phyloP scores from a whole-genome alignment of 129 eudicot genomes.

The Gnaphalium uliginosum region DNA sequence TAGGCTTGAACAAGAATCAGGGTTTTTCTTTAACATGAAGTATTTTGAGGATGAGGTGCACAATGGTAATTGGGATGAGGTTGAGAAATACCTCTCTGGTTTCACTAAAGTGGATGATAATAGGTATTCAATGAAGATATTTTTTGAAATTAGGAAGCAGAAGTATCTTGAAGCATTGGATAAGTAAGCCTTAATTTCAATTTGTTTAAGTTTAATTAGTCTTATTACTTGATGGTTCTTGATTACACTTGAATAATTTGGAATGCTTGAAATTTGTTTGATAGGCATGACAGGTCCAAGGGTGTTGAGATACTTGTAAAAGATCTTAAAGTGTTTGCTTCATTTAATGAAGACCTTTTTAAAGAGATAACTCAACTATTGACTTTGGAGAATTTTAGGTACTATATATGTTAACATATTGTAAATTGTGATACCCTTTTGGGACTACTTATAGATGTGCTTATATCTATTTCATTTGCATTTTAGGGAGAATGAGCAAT shows the following conservation, averaged over 20 bases:
- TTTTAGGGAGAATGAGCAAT: conserved; percentile 83
- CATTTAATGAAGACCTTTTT: conserved; percentile 87
- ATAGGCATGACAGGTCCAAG: conserved; percentile 81
- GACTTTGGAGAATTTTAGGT: conserved; percentile 90
- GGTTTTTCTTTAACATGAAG: conserved; percentile 91
- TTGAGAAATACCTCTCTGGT: conserved; percentile 81
- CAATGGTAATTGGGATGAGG: conserved; percentile 89
- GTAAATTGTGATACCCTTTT: neutral
- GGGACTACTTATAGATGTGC: neutral
- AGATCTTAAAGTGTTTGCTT: conserved; percentile 91
- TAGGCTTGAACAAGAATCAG: conserved; percentile 91
- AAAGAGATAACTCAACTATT: conserved; percentile 89
- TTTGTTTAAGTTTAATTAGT: neutral
- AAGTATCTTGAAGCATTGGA: conserved; percentile 98
- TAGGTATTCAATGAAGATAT: conserved; percentile 94
- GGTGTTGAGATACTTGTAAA: conserved; percentile 88
- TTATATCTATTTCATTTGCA: conserved; percentile 3
- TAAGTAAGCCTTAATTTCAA: conserved; percentile 44
- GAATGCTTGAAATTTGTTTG: conserved; percentile 20
- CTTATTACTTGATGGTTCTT: neutral
- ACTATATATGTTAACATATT: conserved; percentile 11
- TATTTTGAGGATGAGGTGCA: conserved; percentile 92
- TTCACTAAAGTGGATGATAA: conserved; percentile 91
- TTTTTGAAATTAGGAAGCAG: conserved; percentile 92
- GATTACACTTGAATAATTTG: neutral